Conservation (phyloP, 768 basidiomycete genomes). For the Daedalea quercina region DNA sequence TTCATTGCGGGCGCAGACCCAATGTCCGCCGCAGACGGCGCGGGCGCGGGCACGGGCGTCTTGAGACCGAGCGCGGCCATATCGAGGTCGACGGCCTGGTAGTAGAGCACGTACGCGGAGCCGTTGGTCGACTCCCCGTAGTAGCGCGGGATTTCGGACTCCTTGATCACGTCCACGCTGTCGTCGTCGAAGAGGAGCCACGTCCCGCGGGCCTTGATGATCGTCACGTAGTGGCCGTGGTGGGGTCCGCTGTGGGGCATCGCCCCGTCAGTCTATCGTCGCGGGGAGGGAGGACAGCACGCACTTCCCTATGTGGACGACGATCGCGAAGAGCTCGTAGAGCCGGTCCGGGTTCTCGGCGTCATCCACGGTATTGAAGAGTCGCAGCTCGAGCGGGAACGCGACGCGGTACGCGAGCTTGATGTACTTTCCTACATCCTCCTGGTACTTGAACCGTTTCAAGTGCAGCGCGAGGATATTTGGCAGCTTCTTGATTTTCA, state of each 20-base stretch:
- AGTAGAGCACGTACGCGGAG: conserved; percentile 94
- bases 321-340: conserved; percentile 93
- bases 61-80: conserved; percentile 62
- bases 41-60: conserved; percentile 19
- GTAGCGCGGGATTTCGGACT: conserved; percentile 86
- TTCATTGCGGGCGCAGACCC: conserved; percentile 8
- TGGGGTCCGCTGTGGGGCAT: conserved; percentile 72
- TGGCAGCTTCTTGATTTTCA: conserved; percentile 98
- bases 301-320: conserved; percentile 98
- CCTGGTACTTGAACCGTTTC: conserved; percentile 98
- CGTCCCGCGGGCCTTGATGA: conserved; percentile 73
- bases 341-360: conserved; percentile 85
- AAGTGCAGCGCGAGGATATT: conserved; percentile 93
- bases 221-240: conserved; percentile 96
- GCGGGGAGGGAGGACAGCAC: background rate
- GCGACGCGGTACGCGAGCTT: conserved; percentile 96
- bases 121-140: conserved; percentile 88
- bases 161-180: conserved; percentile 80
- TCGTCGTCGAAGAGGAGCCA: conserved; percentile 98
- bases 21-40: conserved; percentile 9
- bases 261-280: conserved; percentile 5
- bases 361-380: conserved; percentile 97
- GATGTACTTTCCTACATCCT: conserved; percentile 83
- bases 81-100: conserved; percentile 89
- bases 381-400: conserved; percentile 88